Evolutionary conservation across 495 filamentous ascomycete genomes (phyloP), one percentile per base, ranked within the genome.

Genomic region (Daldinia decipiens): DNA sequence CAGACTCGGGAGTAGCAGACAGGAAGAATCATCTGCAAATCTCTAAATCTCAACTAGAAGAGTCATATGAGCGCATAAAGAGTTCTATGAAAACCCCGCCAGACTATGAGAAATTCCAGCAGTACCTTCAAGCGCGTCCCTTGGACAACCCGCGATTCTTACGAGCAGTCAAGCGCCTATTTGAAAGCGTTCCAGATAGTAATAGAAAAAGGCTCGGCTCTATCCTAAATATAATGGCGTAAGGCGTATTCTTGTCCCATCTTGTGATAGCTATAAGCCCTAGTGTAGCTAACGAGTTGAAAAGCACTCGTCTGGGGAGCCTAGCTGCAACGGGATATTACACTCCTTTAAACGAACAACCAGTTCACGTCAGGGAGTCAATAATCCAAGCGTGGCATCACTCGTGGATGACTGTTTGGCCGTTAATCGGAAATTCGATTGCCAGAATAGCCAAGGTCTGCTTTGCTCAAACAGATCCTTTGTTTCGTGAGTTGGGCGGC

Each of bases 221-320:
- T 17, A 57, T 80, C 12, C 40, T 82, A 5, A 60, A 62, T 15
- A 38, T 81, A 32, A 59, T 83, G n/a, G 65, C 59, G 79, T 82
- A 71, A 65, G 70, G 51, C 38, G 36, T 40, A 31, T 6, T 54
- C 36, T 59, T 50, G 2, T 50, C 8, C 24, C 29, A 13, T 61
- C 1, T 59, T 59, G 40, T 15, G 26, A 50, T 52, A 21, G 2
- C 2, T 5, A 4, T 40, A 53, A 59, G 17, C 3, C 26, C 13
- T 9, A 27, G 21, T 7, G 6, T 62, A 32, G 34, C 71, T 73
- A 32, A 77, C 43, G 57, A 34, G 21, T 27, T 55, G 7, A 47
- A 74, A 74, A 94, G 91, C 65, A 91, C 91, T 31, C 84, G 84
- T n/a, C 79, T 88, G 0, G 92, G 91, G 8, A 92, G 88, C 36